Percentiles rank a stretch among this genome's conserved stretches.
These are phyloP conservation scores for Pachyrhizus erosus DNA, from an alignment of 306 rosid species.

Conservation along the genomic window DNA sequence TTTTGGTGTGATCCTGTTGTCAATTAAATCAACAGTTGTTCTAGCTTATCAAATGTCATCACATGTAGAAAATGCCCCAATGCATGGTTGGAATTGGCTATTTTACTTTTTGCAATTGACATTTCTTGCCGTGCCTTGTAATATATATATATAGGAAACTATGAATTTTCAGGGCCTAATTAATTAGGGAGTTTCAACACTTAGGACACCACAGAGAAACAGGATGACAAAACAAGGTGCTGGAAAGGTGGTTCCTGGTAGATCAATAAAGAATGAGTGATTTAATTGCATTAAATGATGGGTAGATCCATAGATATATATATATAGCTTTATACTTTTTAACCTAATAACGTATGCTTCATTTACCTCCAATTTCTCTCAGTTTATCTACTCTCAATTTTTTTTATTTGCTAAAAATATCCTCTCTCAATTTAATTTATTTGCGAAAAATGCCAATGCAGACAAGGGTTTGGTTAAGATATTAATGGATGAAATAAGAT, in stretches of 20 bases:
- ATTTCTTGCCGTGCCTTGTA: background rate
- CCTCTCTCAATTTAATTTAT: background rate
- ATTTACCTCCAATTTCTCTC: background rate
- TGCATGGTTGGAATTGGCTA: background rate
- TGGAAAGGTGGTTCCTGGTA: background rate
- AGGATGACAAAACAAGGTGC: slow-evolving; percentile 2
- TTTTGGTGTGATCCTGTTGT: background rate
- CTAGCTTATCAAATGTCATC: background rate
- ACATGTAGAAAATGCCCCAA: background rate
- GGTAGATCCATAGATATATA: background rate
- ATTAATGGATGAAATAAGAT: background rate
- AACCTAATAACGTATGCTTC: background rate
- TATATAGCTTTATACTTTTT: background rate
- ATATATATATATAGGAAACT: background rate
- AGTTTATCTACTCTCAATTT: background rate
- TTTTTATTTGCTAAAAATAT: background rate
- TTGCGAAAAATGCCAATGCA: background rate
- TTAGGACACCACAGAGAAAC: background rate
- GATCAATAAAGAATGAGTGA: background rate
- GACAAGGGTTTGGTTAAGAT: background rate
- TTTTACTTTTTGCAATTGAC: background rate
- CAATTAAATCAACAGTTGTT: background rate
- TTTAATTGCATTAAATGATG: slow-evolving; percentile 9
- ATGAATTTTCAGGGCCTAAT: background rate
- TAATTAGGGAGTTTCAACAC: background rate